Conservation (phyloP, 352 stramenopile species). For the Globisporangium alternatum region DNA sequence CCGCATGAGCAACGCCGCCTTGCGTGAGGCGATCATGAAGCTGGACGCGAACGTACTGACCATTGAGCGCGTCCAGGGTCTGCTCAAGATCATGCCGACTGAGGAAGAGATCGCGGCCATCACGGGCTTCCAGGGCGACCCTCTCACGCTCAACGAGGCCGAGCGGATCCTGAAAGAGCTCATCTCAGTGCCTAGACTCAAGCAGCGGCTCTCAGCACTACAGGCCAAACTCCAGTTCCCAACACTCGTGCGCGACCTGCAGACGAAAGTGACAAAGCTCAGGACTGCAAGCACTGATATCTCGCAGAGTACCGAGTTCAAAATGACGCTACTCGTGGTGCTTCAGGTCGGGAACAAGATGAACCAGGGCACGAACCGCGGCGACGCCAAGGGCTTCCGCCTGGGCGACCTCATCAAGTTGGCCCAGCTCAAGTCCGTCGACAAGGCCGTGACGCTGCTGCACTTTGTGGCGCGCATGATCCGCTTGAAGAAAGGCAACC, state of each 20-base stretch:
- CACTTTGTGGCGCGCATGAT: slow-evolving; percentile 76
- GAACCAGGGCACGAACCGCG: slow-evolving; percentile 70
- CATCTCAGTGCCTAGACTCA: slow-evolving; percentile 68
- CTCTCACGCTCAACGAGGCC: slow-evolving; percentile 65
- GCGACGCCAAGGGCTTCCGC: slow-evolving; percentile 69
- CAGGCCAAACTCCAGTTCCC: slow-evolving; percentile 71
- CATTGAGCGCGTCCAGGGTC: slow-evolving; percentile 76
- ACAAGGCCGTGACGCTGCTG: slow-evolving; percentile 61
- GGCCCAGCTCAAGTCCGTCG: slow-evolving; percentile 59
- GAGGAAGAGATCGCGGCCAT: slow-evolving; percentile 82
- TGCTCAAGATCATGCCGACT: slow-evolving; percentile 88
- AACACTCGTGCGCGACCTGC: slow-evolving; percentile 51
- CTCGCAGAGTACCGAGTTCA: slow-evolving; percentile 61
- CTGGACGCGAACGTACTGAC: slow-evolving; percentile 75
- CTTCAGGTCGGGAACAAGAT: slow-evolving; percentile 86
- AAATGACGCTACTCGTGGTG: slow-evolving; percentile 61
- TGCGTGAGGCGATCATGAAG: slow-evolving; percentile 82
- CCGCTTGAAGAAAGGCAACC: slow-evolving; percentile 62
- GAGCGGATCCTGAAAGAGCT: slow-evolving; percentile 79
- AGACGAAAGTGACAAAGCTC: slow-evolving; percentile 67
- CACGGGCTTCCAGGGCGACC: slow-evolving; percentile 56
- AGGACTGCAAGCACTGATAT: slow-evolving; percentile 56
- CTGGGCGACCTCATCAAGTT: slow-evolving; percentile 68
- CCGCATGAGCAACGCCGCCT: slow-evolving; percentile 85
- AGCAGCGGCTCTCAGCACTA: slow-evolving; percentile 55